Base-by-base conservation (phyloP, 106 monocot genomes). In the Dendrobium chrysotoxum region DNA sequence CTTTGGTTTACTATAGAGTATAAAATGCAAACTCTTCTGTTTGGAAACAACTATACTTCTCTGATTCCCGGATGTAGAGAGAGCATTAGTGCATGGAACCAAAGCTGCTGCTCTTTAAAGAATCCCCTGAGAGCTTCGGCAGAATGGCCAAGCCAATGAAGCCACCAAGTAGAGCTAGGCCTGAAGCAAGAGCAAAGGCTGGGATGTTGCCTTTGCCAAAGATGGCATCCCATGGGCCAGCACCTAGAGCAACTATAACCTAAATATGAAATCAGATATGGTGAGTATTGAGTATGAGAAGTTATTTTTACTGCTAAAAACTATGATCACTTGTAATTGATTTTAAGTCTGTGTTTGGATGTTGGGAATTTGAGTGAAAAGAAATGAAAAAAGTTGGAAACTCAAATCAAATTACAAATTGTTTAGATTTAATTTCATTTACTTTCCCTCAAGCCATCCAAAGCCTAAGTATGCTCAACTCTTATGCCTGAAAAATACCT, bases 161-260 rank as follows among this genome's bases (percentile, higher is more conserved):
- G 0, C 78, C 78, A 28, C 83, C 53, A 17, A 71, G 35, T 26
- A 83, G 71, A 18, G 83, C 83, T 21, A 83, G 20, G 5, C 50
- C 77, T 2, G 83, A 68, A 50, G 83, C 78, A 25, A 83, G 78
- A 40, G 83, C 83, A 53, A 83, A 83, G 0, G 83, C 83, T 7
- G 83, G 83, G 21, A 72, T 45, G 77, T 83, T 83, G 45, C 77
- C 78, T 40, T 83, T 77, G 28, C 83, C 83, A 54, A 83, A 83
- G 1, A 83, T 17, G n/a, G 83, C 77, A 71, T 83, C 83, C 83
- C 77, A 83, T 40, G 83, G 83, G 2, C 83, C 83, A n/a, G 83
- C 72, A 10, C 42, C 26, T 10, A 78, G 70, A 15, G 83, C 65
- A 30, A 83, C 67, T 1, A 83, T 71, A 18, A 83, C 70, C 83